Conservation (phyloP, 208 protist genomes). For the Trypanosoma conorhini region DNA sequence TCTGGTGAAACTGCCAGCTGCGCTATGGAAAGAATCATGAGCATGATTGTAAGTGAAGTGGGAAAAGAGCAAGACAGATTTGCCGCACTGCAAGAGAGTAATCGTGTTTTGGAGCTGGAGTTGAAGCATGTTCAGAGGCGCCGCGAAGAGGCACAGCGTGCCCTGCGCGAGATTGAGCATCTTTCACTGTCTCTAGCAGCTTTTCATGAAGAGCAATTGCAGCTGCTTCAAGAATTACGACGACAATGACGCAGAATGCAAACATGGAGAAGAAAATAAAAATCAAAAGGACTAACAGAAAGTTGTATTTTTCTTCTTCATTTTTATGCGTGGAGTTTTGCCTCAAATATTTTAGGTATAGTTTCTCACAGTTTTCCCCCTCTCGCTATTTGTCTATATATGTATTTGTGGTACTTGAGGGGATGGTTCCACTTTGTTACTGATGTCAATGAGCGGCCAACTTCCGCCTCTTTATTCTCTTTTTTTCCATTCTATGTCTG, state of each 20-base stretch:
- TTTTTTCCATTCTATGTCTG: background rate
- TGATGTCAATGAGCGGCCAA: constrained; percentile 3
- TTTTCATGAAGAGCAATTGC: constrained; percentile 21
- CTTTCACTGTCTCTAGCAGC: constrained; percentile 5
- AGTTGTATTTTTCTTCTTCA: too few species aligned
- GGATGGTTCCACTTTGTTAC: background rate
- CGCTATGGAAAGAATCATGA: constrained; percentile 46
- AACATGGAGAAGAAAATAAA: constrained; percentile 10
- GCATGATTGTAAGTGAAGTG: constrained; percentile 54
- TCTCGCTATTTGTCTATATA: background rate
- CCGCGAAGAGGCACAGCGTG: constrained; percentile 18
- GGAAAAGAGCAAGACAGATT: constrained; percentile 57
- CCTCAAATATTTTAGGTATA: too few species aligned
- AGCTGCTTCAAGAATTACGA: constrained; percentile 16
- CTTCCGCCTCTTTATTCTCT: background rate
- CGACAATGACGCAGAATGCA: constrained; percentile 5
- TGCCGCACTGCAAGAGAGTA: constrained; percentile 61
- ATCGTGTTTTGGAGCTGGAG: constrained; percentile 65
- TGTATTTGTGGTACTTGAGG: background rate
- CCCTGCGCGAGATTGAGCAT: constrained; percentile 8
- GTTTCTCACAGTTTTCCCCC: background rate
- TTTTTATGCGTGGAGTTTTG: too few species aligned
- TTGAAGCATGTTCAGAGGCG: constrained; percentile 36
- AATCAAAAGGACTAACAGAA: too few species aligned
- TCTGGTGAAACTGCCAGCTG: background rate